Evolutionary conservation across 2,329 filamentous ascomycete species (phyloP), one percentile per base, ranked within the genome.

Genomic region (Talaromyces verruculosus): DNA sequence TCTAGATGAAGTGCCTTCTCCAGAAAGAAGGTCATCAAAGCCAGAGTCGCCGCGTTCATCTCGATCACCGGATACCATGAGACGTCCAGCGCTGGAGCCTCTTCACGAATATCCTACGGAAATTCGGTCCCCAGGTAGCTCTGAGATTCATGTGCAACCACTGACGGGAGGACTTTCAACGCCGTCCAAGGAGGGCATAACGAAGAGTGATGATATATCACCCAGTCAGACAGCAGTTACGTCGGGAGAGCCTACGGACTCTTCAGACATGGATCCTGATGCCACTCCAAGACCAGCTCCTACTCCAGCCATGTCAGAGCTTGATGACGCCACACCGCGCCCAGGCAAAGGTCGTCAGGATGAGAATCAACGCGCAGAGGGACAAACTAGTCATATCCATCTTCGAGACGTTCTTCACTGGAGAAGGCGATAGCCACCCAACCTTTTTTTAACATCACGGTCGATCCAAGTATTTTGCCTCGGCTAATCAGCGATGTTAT

Each of bases 1-100:
- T 4, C 76, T 78, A 39, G 77, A 79, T 60, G 70, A 60, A 2
- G 3, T 47, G 39, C 28, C 58, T 28, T 49, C 72, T 1, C 72
- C 67, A 70, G 13, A 68, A 69, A 4, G 67, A 67, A 41, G 68
- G 61, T 30, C 19, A 35, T 33, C 25, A 41, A 59, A 30, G 61
- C 70, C 51, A n/a, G 68, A 67, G 58, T 67, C 64, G 33, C 67
- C 61, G 5, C 65, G 62, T 22, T 67, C 51, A 17, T 55, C 61
- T 33, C 37, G 35, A 39, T 53, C 63, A 5, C 59, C 63, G 37
- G 59, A 67, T 41, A 51, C 30, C 4, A 25, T 53, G 35, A 65
- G 63, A 39, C 63, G 59, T n/a, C 62, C 63, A 3, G 13, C 51
- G 30, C 43, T 67, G n/a, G 59, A 65, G 35, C 63, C 63, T 22